Percentiles rank a stretch among this genome's conserved stretches.
Conservation (phyloP, 2,329 filamentous ascomycete species). For the Cladosporium sp. region DNA sequence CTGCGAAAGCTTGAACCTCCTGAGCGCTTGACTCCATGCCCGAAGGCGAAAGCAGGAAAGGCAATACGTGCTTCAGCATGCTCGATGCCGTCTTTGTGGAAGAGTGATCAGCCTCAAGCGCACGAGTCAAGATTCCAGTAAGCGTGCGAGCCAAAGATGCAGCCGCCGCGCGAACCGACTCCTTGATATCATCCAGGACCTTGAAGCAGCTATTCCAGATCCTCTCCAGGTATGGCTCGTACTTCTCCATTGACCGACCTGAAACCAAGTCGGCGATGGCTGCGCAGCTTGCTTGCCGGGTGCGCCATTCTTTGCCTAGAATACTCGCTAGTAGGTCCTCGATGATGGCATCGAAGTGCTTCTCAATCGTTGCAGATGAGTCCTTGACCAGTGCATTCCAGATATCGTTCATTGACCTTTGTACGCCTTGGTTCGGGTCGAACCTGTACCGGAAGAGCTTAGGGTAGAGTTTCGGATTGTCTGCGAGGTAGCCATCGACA, state of each 20-base stretch:
- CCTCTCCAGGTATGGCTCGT: conserved; percentile 76
- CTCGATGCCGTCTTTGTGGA: conserved; percentile 62
- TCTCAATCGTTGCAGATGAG: conserved; percentile 67
- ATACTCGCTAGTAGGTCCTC: conserved; percentile 80
- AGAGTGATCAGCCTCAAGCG: conserved; percentile 72
- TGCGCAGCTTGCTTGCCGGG: conserved; percentile 84
- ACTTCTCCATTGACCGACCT: conserved; percentile 62
- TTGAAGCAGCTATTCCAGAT: conserved; percentile 86
- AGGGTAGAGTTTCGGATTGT: conserved; percentile 91
- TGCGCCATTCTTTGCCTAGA: conserved; percentile 86
- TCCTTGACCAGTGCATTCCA: conserved; percentile 97
- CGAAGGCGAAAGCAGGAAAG: conserved; percentile 83
- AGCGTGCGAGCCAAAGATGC: conserved; percentile 76
- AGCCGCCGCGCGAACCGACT: conserved; percentile 76
- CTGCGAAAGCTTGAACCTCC: conserved; percentile 78
- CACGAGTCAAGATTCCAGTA: conserved; percentile 78
- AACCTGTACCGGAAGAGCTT: conserved; percentile 94
- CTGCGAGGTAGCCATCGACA: conserved; percentile 59
- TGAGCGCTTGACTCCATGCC: conserved; percentile 84
- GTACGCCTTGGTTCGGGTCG: conserved; percentile 89
- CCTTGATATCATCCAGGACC: conserved; percentile 94
- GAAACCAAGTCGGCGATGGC: conserved; percentile 85
- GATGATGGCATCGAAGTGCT: conserved; percentile 84
- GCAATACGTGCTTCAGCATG: conserved; percentile 82
- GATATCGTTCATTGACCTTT: conserved; percentile 93